Conservation (phyloP, 2,329 filamentous ascomycete genomes). For the Capronia coronata region DNA sequence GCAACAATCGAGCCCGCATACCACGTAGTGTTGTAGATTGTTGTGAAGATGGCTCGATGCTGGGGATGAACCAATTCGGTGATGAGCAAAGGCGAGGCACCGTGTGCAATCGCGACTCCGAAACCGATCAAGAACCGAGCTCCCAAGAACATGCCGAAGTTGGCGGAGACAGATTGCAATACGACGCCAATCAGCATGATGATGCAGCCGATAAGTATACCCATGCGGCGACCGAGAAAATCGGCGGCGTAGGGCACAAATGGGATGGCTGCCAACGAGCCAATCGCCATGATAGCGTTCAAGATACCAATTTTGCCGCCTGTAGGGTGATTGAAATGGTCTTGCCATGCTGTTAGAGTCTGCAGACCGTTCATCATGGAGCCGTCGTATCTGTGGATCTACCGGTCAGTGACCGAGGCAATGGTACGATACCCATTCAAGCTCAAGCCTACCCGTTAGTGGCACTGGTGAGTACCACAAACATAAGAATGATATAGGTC, state of each 20-base stretch:
- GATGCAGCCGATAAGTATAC: slow-evolving; percentile 31
- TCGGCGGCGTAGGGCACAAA: slow-evolving; percentile 25
- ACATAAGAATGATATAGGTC: slow-evolving; percentile 50
- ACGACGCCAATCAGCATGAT: slow-evolving; percentile 54
- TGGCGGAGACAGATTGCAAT: slow-evolving; percentile 53
- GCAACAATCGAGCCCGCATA: slow-evolving; percentile 49
- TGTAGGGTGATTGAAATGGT: slow-evolving; percentile 28
- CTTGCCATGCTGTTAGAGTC: slow-evolving; percentile 31
- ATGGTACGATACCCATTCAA: no score
- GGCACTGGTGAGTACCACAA: slow-evolving; percentile 56
- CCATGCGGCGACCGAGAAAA: slow-evolving; percentile 27
- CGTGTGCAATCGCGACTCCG: slow-evolving; percentile 54
- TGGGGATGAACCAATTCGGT: slow-evolving; percentile 1
- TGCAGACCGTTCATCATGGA: slow-evolving; percentile 39
- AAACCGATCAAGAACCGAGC: slow-evolving; percentile 54
- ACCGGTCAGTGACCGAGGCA: no score
- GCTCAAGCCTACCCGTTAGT: slow-evolving; percentile 29
- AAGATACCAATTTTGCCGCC: slow-evolving; percentile 12
- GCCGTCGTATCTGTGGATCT: not conserved
- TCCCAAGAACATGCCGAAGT: slow-evolving; percentile 50
- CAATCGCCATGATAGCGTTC: slow-evolving; percentile 30
- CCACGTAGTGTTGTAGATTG: slow-evolving; percentile 7
- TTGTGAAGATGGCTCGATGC: slow-evolving; percentile 1
- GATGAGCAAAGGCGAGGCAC: slow-evolving; percentile 34
- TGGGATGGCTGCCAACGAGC: slow-evolving; percentile 23